A percentile compares a stretch with the other conserved stretches of the same genome.
phyloP scores from a whole-genome alignment of 1,284 basidiomycete genomes.

The Rhizopogon hawkerae region DNA sequence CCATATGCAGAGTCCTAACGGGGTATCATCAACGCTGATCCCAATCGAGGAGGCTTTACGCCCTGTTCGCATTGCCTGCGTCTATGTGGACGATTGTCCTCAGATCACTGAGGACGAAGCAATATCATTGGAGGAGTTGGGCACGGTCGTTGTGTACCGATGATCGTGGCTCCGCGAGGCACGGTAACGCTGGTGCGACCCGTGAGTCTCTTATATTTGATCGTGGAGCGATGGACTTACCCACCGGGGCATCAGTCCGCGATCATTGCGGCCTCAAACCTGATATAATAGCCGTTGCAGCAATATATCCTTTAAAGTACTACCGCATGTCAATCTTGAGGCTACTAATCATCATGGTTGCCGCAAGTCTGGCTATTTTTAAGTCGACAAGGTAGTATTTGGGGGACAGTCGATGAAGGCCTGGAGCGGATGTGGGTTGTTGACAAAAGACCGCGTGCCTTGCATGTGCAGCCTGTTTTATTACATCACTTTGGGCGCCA shows the following conservation, averaged over 20 bases:
- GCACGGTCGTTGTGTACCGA: conserved; percentile 23
- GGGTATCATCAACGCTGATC: conserved; percentile 26
- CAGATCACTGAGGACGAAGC: conserved; percentile 31
- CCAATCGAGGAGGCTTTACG: conserved; percentile 28
- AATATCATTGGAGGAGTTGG: conserved; percentile 28
- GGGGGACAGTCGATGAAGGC: no score
- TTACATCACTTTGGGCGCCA: neutral
- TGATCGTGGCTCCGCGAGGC: conserved; percentile 11
- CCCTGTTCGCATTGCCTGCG: conserved; percentile 31
- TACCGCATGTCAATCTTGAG: neutral
- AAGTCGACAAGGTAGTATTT: neutral
- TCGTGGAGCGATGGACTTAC: neutral
- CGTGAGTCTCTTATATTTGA: conserved; percentile 1
- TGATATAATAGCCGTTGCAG: neutral
- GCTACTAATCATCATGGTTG: neutral
- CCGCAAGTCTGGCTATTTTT: neutral
- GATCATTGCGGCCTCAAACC: neutral
- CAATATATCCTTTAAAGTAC: conserved; percentile 3
- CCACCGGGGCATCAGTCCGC: neutral
- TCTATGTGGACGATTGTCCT: conserved; percentile 32
- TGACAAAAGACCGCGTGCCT: neutral
- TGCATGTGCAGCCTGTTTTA: neutral
- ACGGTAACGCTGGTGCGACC: neutral
- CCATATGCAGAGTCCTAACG: conserved; percentile 5
- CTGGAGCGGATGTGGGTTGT: neutral